A percentile compares a stretch with the other conserved stretches of the same genome.
Conservation (phyloP, 1,284 basidiomycete genomes). For the Grifola frondosa region DNA sequence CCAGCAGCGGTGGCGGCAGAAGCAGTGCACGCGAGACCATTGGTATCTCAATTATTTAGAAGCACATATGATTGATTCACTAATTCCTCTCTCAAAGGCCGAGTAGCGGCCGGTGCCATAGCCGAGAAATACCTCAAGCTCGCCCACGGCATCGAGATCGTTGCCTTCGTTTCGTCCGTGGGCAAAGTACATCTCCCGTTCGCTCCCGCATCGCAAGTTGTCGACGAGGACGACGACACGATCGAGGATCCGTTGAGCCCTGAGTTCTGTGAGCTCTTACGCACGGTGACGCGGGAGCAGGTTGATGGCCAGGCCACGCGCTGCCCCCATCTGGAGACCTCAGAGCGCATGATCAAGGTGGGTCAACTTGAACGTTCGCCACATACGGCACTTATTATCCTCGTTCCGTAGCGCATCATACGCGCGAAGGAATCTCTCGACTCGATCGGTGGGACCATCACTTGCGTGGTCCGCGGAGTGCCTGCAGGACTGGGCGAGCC, state of each 20-base stretch:
- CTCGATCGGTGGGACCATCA: constrained; percentile 96
- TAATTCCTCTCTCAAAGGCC: constrained; percentile 48
- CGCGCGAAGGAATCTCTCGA: constrained; percentile 90
- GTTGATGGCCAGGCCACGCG: constrained; percentile 89
- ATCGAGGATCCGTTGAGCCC: constrained; percentile 79
- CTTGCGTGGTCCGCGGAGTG: constrained; percentile 90
- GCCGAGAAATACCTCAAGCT: constrained; percentile 94
- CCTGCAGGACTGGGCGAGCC: constrained; percentile 96
- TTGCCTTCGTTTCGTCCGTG: constrained; percentile 96
- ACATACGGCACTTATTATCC: not conserved
- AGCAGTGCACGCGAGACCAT: constrained; percentile 97
- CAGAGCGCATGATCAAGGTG: constrained; percentile 88
- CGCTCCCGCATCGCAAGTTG: constrained; percentile 39
- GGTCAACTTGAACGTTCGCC: constrained; percentile 10
- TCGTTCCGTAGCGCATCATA: constrained; percentile 74
- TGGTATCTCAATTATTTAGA: constrained; percentile 46
- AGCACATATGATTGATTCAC: not conserved
- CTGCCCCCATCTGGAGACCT: constrained; percentile 89
- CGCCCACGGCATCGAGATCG: constrained; percentile 91
- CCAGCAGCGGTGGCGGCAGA: constrained; percentile 93
- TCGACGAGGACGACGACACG: constrained; percentile 64
- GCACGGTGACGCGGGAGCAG: constrained; percentile 79
- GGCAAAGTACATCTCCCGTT: constrained; percentile 87
- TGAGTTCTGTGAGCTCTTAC: constrained; percentile 83
- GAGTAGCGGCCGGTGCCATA: constrained; percentile 97